These are phyloP conservation scores for Umbelopsis sp. DNA, from an alignment of 371 early-diverging fungal genomes.

Conservation along the genomic window DNA sequence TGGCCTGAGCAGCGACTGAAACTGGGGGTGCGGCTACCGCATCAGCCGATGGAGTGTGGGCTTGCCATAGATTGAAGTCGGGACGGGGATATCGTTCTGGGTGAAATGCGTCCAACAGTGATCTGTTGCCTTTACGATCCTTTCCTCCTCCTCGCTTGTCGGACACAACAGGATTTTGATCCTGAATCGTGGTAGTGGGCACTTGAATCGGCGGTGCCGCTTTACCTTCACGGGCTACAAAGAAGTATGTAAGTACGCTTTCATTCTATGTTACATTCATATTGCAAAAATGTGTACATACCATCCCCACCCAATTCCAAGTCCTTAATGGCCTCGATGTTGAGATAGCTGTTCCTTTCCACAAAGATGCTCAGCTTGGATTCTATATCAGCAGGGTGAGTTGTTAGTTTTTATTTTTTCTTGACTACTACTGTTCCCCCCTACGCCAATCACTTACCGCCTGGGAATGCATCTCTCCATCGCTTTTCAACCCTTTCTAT, in stretches of 20 bases:
- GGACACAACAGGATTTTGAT: neutral
- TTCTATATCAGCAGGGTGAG: conserved; percentile 23
- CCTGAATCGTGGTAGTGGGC: conserved; percentile 13
- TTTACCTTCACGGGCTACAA: conserved; percentile 24
- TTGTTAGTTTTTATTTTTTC: too few relatives aligned
- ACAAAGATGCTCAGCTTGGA: conserved; percentile 57
- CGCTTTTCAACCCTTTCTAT: conserved; percentile 81
- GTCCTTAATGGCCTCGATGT: conserved; percentile 61
- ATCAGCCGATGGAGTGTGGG: conserved; percentile 64
- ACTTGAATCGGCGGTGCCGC: conserved; percentile 15
- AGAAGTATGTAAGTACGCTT: too few relatives aligned
- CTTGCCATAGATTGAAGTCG: conserved; percentile 76
- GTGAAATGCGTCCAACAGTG: conserved; percentile 71
- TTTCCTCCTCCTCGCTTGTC: conserved; percentile 18
- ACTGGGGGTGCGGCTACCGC: conserved; percentile 34
- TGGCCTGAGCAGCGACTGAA: conserved; percentile 7
- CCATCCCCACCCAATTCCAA: conserved; percentile 56
- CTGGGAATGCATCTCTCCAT: conserved; percentile 69
- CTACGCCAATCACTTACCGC: conserved; percentile 33
- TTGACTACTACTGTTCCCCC: too few relatives aligned
- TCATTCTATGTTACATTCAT: too few relatives aligned
- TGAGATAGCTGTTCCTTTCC: conserved; percentile 68
- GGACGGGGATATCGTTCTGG: conserved; percentile 78
- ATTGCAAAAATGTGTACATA: conserved; percentile 26
- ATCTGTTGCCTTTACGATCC: conserved; percentile 44